Base-by-base conservation (phyloP, 2,329 filamentous ascomycete genomes). In the Fusarium continuum region DNA sequence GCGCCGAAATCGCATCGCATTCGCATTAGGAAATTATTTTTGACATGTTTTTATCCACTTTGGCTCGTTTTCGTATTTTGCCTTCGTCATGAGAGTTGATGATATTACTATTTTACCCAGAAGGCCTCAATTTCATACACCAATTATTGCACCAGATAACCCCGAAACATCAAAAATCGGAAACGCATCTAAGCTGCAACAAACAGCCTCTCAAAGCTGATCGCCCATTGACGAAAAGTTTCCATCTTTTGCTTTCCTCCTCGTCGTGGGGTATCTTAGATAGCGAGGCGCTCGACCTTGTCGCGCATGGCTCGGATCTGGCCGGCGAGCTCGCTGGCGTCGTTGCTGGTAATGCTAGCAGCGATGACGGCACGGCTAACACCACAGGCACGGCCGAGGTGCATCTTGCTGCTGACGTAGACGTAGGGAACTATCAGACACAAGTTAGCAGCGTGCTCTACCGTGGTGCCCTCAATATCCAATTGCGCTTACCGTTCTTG, bases 221-320 rank as follows among this genome's bases (percentile, higher is more conserved):
- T 55, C 46, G 34, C 23, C 31, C 47, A 61, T 35, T 23, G 20
- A 48, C 60, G 50, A 67, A 67, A 36, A 28, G 8, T 25, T 57
- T 52, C 49, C 55, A 56, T 55, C 40, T 57, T 56, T 62, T 51
- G 25, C 54, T 63, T 67, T 55, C 57, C 57, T 65, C 53, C n/a
- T 52, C 34, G 31, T 51, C 22, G 22, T 47, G 47, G 55, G 61
- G 67, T 68, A 66, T 60, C 69, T 86, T 89, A 97, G 81, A 97
- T 97, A 83, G 94, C 93, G 70, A 97, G 85, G 72, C 93, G 87
- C 85, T 98, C 94, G 52, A 98, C 91, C 88, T 97, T 96, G 80
- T 96, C 91, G 84, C 94, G 96, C 74, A 97, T 84, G 67, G 88
- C 85, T 72, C 91, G 86, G 78, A 98, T 97, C 84, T 96, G 92